Base-by-base conservation (phyloP, 805 yeast genomes). In the Saccharomycopsis capsularis region DNA sequence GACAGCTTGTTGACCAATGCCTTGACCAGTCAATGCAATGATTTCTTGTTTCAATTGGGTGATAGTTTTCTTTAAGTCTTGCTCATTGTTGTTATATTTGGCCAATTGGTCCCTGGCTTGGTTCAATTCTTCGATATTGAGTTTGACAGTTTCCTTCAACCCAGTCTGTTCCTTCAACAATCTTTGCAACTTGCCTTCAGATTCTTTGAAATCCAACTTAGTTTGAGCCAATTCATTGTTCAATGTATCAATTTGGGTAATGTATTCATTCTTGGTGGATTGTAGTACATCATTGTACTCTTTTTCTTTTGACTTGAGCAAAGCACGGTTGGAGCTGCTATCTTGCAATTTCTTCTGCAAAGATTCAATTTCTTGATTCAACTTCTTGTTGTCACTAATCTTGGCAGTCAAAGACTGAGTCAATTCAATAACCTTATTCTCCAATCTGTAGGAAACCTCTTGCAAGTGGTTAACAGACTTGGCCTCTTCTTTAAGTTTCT, bases 351-450 rank as follows among this genome's bases (percentile, higher is more conserved):
- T 67, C 7, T 58, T 58, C 53, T 75, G 77, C 47, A 81, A 62
- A 11, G 61, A 59, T 40, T 76, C 74, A 44, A 90, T 76, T 59
- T 85, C 84, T 15, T 68, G 66, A 51, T 78, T 73, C 60, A 91
- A 72, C 53, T 74, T 76, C 68, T 82, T 83, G 66, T 90, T 90
- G 57, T 88, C 96, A 56, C 79, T 85, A 23, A 85, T 82, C 63
- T 87, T 85, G 34, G 80, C 68, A 0, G 95, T 79, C 53, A 91
- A 72, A 11, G 83, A 76, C 61, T 91, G 95, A 3, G 97, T 91
- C 57, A 93, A 77, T 66, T 90, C 95, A 56, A 93, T 89, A n/a
- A 95, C 97, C 73, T 95, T 93, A 67, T 93, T 93, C 66, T 93
- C 99, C 60, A 95, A 76, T 63, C 85, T 80, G 68, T 88, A 93